Evolutionary conservation across 495 filamentous ascomycete species (phyloP).

Genomic region (Bryoglossum gracile): DNA sequence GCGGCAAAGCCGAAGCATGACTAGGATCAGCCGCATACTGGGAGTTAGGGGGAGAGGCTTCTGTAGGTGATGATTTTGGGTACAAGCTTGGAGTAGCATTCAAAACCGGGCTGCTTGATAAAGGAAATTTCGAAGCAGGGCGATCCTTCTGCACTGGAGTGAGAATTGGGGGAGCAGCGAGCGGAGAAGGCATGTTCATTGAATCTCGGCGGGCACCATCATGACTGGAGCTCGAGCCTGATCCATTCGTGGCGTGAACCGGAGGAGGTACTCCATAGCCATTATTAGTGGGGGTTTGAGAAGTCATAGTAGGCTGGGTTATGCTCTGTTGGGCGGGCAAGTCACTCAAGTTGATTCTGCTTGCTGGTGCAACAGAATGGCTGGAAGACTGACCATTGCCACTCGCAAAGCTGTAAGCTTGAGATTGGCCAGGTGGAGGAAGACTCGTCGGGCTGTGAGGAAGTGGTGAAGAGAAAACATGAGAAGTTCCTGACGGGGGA

Average conservation of each 20-base stretch:
- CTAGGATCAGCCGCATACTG: slow-evolving; percentile 1
- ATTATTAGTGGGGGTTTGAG: neutral
- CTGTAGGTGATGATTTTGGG: slow-evolving; percentile 3
- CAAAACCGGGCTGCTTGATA: slow-evolving; percentile 10
- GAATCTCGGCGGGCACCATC: slow-evolving; percentile 7
- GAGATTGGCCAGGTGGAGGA: slow-evolving; percentile 19
- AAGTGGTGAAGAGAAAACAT: slow-evolving; percentile 23
- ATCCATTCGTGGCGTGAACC: neutral
- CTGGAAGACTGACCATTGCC: too few species aligned
- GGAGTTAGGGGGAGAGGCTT: neutral
- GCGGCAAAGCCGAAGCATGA: slow-evolving; percentile 36
- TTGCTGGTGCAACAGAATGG: too few species aligned
- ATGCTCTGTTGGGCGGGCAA: too few species aligned
- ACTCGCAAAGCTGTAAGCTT: slow-evolving; percentile 19
- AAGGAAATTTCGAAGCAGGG: neutral
- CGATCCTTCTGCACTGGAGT: slow-evolving; percentile 12
- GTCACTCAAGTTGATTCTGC: too few species aligned
- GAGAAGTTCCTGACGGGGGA: slow-evolving; percentile 10
- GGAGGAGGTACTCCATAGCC: neutral
- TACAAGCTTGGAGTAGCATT: slow-evolving; percentile 2
- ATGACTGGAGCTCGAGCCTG: slow-evolving; percentile 7
- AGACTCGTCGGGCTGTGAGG: slow-evolving; percentile 25
- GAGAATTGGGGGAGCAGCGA: slow-evolving; percentile 16
- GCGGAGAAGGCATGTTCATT: slow-evolving; percentile 15
- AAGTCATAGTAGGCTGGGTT: too few species aligned